Conservation (phyloP, 2,329 filamentous ascomycete genomes). For the Penicillium sp. region DNA sequence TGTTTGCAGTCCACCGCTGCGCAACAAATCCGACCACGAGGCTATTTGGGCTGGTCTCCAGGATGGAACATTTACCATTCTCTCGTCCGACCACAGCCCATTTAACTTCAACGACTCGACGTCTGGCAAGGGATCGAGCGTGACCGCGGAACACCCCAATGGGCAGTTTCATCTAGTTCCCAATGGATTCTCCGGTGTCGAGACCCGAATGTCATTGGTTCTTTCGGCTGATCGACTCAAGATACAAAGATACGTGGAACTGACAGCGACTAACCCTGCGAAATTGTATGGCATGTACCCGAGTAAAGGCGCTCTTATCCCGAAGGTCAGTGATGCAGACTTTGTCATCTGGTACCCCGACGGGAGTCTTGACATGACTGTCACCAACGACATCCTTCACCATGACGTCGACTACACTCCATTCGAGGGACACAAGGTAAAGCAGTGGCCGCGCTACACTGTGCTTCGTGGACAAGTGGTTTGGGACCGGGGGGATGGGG, state of each 20-base stretch:
- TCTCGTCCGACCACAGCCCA: constrained; percentile 51
- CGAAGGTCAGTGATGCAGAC: constrained; percentile 44
- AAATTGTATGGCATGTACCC: constrained; percentile 45
- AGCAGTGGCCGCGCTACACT: constrained; percentile 37
- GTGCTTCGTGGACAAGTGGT: constrained; percentile 34
- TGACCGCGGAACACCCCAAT: constrained; percentile 11
- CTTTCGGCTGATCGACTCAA: constrained; percentile 28
- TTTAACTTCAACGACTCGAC: constrained; percentile 24
- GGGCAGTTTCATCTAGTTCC: constrained; percentile 45
- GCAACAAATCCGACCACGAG: background rate
- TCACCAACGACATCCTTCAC: constrained; percentile 38
- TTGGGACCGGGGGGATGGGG: constrained; percentile 15
- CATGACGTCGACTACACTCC: constrained; percentile 39
- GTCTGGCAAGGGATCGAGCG: background rate
- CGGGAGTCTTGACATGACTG: constrained; percentile 21
- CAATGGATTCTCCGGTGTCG: constrained; percentile 45
- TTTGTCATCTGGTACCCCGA: constrained; percentile 36
- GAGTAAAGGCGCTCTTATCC: constrained; percentile 42
- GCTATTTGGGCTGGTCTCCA: constrained; percentile 37
- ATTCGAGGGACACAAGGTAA: constrained; percentile 33
- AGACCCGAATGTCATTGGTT: constrained; percentile 43
- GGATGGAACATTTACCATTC: constrained; percentile 55
- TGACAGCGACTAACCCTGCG: constrained; percentile 46
- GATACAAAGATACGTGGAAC: constrained; percentile 31
- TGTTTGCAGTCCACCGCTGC: background rate